Base-by-base conservation (phyloP, 805 yeast genomes). In the Nakazawaea ishiwadae region DNA sequence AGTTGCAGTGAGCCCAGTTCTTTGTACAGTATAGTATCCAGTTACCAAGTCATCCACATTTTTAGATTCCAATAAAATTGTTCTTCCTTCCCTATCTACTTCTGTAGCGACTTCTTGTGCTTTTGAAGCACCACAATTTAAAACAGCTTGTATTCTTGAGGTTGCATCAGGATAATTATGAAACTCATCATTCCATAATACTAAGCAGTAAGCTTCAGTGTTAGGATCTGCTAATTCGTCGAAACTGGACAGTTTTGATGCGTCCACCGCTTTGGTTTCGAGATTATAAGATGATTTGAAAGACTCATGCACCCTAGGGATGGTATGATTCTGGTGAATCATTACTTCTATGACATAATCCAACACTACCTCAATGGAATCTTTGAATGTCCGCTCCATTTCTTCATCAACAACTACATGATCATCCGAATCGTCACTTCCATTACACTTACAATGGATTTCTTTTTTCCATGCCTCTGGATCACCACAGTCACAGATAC, bases 141-240 rank as follows among this genome's bases (percentile, higher is more conserved):
- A 17, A 14, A 37, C 38, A 6, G 40, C 31, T 21, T 37, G 39
- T 30, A 46, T 44, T 37, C 47, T 36, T 7, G 40, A 31, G 5
- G 39, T 44, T 10, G 47, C 47, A 26, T 44, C 40, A 3, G 36
- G 43, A 48, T 71, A 75, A 50, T 77, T 74, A 52, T 85, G 93
- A 48, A 67, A 69, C 51, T 85, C 93, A 53, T 85, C 95, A 56
- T 85, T 85, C 84, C 90, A 85, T n/a, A 83, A 64, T 17, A 81
- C 54, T 24, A 84, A 63, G 31, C 66, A 60, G 63, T 73, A 79
- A 11, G 64, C 44, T 11, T 42, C 37, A 2, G 66, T 45, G 49
- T 71, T 68, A 7, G 16, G 17, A 48, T 69, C 76, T 8, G 38
- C 57, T 0, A 53, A 56, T 10, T 42, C 45, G 15, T 20, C 10